These are phyloP conservation scores for Tympanopsis confertula DNA, from an alignment of 2,329 filamentous ascomycete genomes.

Conservation along the genomic window DNA sequence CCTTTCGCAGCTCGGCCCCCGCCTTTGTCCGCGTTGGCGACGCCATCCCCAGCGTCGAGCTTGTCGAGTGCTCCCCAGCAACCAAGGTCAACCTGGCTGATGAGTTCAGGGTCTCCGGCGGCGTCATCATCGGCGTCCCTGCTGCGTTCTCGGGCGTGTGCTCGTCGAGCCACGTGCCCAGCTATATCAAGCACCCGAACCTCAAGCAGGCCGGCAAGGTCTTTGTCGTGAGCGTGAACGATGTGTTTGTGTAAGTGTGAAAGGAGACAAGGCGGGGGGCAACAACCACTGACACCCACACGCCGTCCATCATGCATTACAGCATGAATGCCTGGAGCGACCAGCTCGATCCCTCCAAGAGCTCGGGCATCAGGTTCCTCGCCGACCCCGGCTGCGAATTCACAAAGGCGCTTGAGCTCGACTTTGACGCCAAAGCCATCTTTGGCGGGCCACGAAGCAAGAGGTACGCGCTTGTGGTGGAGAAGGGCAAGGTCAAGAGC, in stretches of 20 bases:
- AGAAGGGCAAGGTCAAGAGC: slow-evolving; percentile 11
- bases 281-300: slow-evolving; percentile 1
- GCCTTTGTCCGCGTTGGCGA: neutral
- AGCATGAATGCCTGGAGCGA: slow-evolving; percentile 53
- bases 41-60: slow-evolving; percentile 26
- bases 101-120: slow-evolving; percentile 44
- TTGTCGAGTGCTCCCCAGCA: slow-evolving; percentile 48
- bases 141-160: slow-evolving; percentile 35
- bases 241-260: slow-evolving; percentile 47
- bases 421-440: slow-evolving; percentile 10
- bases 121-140: slow-evolving; percentile 46
- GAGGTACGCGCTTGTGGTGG: slow-evolving; percentile 11
- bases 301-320: slow-evolving; percentile 1
- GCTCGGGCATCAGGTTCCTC: slow-evolving; percentile 34
- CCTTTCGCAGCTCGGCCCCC: neutral
- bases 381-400: slow-evolving; percentile 10
- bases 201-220: slow-evolving; percentile 49
- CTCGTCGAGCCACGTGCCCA: slow-evolving; percentile 48
- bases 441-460: slow-evolving; percentile 11
- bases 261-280: neutral
- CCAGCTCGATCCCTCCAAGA: slow-evolving; percentile 39
- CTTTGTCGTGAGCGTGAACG: slow-evolving; percentile 54
- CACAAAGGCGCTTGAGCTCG: slow-evolving; percentile 10
- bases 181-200: slow-evolving; percentile 45
- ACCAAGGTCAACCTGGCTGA: slow-evolving; percentile 54